Base-by-base conservation (phyloP, 2,329 filamentous ascomycete species). In the Ascochyta pisi region DNA sequence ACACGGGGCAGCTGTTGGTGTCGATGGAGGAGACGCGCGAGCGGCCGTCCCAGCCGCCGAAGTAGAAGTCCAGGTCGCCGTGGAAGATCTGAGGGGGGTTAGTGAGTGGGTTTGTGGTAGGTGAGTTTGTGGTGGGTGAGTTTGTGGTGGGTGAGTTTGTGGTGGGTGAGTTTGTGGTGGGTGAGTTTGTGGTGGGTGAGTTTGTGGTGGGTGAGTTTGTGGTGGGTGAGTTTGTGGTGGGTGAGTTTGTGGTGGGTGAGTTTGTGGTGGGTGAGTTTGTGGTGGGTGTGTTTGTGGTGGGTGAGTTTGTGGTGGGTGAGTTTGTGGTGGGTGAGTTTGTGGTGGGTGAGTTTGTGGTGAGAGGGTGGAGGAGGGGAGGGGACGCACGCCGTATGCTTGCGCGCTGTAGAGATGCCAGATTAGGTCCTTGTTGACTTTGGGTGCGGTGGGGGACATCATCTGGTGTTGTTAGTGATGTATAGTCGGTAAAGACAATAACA, bases 51-150 rank as follows among this genome's bases (percentile, higher is more conserved):
- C 77, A 83, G 42, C 80, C 79, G 46, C 78, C 78, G 48, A 82
- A 82, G 71, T 81, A 82, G 65, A 82, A 82, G 64, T 82, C 79
- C 15, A 82, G 67, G 55, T 82, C 79, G 23, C 80, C 80, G 63
- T 82, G 80, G 72, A 83, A 82, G 44, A 82, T 80, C 70, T 73
- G 29, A 47, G 0, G 2, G 2, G 23, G 3, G 7, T 29, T 26
- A 43, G 35, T 33, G 15, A 13, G 6, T 29, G 10, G 9, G 8
- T 16, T 7, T 1, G 15, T 6, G 9, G 16, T 1, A 2, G 16
- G 16, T 16, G 16, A 16, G 16, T 16, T 16, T 16, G 2, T 16
- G 16, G 1, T 16, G 16, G 16, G 16, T 19, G 19, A 19, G 19
- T 19, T 3, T 19, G 19, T 19, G 19, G 2, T 19, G 19, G 19